Evolutionary conservation across 768 basidiomycete genomes (phyloP).

Genomic region (Russula sp.): DNA sequence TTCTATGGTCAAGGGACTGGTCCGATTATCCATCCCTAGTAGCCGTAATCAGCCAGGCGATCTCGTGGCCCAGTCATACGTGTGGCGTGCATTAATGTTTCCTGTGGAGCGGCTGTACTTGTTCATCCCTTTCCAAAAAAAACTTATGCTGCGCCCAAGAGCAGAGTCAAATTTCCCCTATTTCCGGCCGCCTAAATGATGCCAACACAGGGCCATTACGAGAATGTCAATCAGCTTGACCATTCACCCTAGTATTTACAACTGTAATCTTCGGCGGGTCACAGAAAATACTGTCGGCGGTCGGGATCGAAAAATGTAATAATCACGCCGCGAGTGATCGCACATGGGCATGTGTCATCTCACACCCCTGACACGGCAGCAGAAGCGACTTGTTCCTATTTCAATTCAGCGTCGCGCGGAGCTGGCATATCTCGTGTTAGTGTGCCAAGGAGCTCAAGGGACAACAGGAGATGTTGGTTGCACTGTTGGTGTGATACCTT

Average conservation of each 20-base stretch:
- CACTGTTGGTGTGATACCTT: slow-evolving; percentile 5
- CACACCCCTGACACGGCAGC: slow-evolving; percentile 16
- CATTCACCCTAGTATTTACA: slow-evolving; percentile 6
- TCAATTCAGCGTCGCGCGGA: slow-evolving; percentile 14
- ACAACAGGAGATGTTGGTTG: slow-evolving; percentile 1
- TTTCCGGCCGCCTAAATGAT: slow-evolving; percentile 1
- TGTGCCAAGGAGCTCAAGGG: slow-evolving; percentile 7
- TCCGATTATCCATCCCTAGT: neutral
- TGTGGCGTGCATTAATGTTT: slow-evolving; percentile 10
- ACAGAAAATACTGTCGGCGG: neutral
- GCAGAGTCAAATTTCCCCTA: slow-evolving; percentile 9
- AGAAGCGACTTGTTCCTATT: slow-evolving; percentile 13
- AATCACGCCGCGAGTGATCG: slow-evolving; percentile 13
- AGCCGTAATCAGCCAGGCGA: neutral
- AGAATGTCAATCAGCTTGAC: slow-evolving; percentile 2
- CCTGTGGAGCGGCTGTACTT: neutral
- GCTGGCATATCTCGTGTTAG: slow-evolving; percentile 10
- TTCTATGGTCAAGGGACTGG: neutral
- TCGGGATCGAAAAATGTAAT: slow-evolving; percentile 14
- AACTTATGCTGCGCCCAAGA: slow-evolving; percentile 8
- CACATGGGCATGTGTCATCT: slow-evolving; percentile 13
- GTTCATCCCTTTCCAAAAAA: slow-evolving; percentile 2
- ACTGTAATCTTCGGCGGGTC: slow-evolving; percentile 7
- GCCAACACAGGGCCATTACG: slow-evolving; percentile 5
- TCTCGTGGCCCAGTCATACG: slow-evolving; percentile 4